phyloP scores from a whole-genome alignment of 73 alveolate genomes.

The Durusdinium trenchii region DNA sequence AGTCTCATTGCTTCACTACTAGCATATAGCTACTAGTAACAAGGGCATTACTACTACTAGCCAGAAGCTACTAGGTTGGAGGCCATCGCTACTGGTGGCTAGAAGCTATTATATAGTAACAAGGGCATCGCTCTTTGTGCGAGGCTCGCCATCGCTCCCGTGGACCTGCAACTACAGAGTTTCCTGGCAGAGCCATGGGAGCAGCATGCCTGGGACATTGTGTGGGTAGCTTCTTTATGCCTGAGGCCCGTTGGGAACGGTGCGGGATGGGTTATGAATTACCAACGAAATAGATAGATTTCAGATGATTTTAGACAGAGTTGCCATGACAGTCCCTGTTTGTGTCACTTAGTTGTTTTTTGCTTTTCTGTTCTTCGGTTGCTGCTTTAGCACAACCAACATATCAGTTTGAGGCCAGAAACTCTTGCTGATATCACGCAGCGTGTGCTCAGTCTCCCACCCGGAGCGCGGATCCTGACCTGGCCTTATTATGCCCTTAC shows the following conservation, averaged over 20 bases:
- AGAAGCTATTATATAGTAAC: no score
- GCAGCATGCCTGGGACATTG: constrained; percentile 33
- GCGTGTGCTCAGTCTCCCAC: constrained; percentile 49
- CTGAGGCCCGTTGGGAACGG: constrained; percentile 29
- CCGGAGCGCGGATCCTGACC: constrained; percentile 66
- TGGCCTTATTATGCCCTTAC: background rate
- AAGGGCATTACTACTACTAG: no score
- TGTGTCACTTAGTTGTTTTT: no score
- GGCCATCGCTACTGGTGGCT: no score
- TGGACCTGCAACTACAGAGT: constrained; percentile 61
- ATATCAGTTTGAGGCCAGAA: constrained; percentile 31
- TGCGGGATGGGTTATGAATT: background rate
- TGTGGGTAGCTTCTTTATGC: constrained; percentile 84
- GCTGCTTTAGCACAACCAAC: background rate
- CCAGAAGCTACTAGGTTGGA: no score
- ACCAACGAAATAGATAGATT: background rate
- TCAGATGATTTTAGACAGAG: background rate
- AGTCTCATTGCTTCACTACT: no score
- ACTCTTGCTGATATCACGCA: constrained; percentile 49
- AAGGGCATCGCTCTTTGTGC: no score
- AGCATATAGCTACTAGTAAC: no score
- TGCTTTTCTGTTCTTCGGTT: no score
- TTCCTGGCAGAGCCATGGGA: constrained; percentile 24
- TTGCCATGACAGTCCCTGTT: background rate
- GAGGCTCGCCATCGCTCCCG: constrained; percentile 70